A percentile compares a stretch with the other conserved stretches of the same genome.
phyloP scores from a whole-genome alignment of 2,329 filamentous ascomycete genomes.

The Fusarium metavorans region DNA sequence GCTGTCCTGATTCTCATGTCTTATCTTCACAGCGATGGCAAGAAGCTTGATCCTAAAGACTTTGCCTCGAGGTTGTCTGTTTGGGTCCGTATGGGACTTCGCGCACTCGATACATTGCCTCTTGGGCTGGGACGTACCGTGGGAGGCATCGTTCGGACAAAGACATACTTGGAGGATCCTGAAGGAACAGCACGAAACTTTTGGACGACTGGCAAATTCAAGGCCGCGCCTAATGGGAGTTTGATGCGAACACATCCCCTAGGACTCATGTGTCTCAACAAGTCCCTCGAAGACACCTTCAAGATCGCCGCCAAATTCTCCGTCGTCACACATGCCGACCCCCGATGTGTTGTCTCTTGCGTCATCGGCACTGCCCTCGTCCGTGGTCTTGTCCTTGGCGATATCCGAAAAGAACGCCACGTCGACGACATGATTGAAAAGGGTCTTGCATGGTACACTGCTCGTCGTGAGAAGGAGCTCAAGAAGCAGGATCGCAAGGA shows the following conservation, averaged over 20 bases:
- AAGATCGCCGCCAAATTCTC: constrained; percentile 56
- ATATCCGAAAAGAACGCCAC: constrained; percentile 54
- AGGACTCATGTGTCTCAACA: constrained; percentile 59
- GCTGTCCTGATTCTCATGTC: constrained; percentile 62
- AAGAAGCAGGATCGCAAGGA: constrained; percentile 42
- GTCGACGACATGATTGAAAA: constrained; percentile 56
- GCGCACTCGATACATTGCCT: constrained; percentile 59
- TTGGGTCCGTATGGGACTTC: constrained; percentile 62
- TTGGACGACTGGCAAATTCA: constrained; percentile 55
- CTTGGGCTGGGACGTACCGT: constrained; percentile 62
- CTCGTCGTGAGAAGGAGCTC: constrained; percentile 33
- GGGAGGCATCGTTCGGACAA: constrained; percentile 55
- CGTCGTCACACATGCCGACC: constrained; percentile 62
- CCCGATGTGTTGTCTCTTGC: constrained; percentile 63
- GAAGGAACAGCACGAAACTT: constrained; percentile 52
- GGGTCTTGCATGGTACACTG: constrained; percentile 54
- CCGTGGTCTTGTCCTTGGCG: constrained; percentile 58
- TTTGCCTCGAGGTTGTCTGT: constrained; percentile 59
- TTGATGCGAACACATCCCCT: constrained; percentile 66
- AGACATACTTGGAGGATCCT: constrained; percentile 55
- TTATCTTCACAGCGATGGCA: constrained; percentile 58
- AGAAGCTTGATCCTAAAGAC: constrained; percentile 51
- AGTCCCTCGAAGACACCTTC: constrained; percentile 57
- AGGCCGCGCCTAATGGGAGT: constrained; percentile 63
- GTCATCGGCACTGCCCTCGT: constrained; percentile 61